Conservation (phyloP, 257 asterid species). For the Schizonepeta tenuifolia region DNA sequence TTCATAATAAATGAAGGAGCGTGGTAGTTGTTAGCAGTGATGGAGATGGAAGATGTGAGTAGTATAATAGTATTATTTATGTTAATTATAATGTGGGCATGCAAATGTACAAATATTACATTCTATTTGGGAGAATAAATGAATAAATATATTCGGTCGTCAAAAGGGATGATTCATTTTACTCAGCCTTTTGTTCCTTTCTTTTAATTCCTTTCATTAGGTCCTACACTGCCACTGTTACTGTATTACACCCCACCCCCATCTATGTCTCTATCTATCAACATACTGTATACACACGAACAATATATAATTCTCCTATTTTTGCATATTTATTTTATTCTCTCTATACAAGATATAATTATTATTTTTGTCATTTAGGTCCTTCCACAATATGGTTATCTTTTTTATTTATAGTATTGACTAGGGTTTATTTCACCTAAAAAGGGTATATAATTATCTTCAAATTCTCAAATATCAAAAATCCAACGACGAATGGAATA, state of each 20-base stretch:
- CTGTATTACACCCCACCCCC: not conserved
- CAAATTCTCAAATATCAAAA: too few species aligned
- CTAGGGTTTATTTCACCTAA: too few species aligned
- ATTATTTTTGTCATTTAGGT: too few species aligned
- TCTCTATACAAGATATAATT: too few species aligned
- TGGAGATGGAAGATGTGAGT: conserved; percentile 38
- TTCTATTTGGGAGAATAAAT: conserved; percentile 41
- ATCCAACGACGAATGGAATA: too few species aligned
- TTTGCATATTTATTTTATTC: too few species aligned
- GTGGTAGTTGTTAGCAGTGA: conserved; percentile 42
- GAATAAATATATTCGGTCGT: conserved; percentile 51
- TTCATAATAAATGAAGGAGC: conserved; percentile 11
- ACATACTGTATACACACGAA: conserved; percentile 9
- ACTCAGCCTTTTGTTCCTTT: conserved; percentile 55
- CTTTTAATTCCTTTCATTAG: conserved; percentile 53
- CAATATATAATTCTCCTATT: too few species aligned
- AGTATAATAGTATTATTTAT: not conserved
- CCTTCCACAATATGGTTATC: too few species aligned
- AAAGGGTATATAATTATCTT: too few species aligned
- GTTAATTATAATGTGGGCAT: conserved; percentile 31
- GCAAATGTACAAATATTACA: conserved; percentile 39
- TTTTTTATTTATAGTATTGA: too few species aligned
- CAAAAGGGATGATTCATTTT: conserved; percentile 58
- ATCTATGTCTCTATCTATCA: conserved; percentile 28
- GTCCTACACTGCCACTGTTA: conserved; percentile 45